Conservation (phyloP, 2,329 filamentous ascomycete species). For the Penicillium sp. region DNA sequence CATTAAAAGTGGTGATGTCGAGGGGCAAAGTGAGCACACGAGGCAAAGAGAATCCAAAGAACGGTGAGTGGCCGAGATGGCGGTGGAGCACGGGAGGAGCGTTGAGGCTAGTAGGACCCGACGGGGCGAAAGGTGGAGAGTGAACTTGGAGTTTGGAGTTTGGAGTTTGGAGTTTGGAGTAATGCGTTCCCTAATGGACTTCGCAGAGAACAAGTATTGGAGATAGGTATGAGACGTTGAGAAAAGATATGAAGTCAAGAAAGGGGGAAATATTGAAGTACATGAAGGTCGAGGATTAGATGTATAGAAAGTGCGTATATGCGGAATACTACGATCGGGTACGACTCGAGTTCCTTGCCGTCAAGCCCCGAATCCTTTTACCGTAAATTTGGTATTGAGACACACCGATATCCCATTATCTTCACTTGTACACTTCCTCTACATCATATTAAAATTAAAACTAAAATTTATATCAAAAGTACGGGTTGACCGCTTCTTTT, state of each 20-base stretch:
- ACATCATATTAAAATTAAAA: background rate
- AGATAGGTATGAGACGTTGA: background rate
- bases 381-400: background rate
- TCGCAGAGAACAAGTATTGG: background rate
- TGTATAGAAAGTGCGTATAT: too few species aligned
- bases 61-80: constrained; percentile 21
- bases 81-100: constrained; percentile 16
- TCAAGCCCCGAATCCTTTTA: background rate
- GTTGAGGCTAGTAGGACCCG: constrained; percentile 8
- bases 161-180: background rate
- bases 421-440: background rate
- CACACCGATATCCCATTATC: background rate
- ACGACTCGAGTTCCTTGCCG: background rate
- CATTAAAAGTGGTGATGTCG: constrained; percentile 16
- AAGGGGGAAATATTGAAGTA: background rate
- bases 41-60: constrained; percentile 11
- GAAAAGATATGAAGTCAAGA: background rate
- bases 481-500: background rate
- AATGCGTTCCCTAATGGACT: background rate
- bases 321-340: background rate
- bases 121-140: too few species aligned
- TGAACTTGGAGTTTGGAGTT: background rate
- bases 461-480: background rate
- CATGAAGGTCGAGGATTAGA: too few species aligned
- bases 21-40: constrained; percentile 17